Percentiles rank a stretch among this genome's conserved stretches.
phyloP scores from a whole-genome alignment of 139 green algal genomes.

The Chlorella vulgaris region DNA sequence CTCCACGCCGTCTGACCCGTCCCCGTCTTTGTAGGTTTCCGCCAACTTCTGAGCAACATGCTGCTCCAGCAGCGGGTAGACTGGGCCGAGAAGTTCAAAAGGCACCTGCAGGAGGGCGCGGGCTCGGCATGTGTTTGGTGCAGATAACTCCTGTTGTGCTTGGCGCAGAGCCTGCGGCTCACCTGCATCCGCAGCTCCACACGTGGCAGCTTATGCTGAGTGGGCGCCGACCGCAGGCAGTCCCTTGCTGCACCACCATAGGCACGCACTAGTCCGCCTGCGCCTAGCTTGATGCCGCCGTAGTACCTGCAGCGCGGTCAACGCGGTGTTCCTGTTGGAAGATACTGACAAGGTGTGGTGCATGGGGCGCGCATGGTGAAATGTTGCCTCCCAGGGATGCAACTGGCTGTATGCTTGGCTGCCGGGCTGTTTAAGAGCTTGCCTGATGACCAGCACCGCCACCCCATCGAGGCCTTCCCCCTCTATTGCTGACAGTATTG shows the following conservation, averaged over 20 bases:
- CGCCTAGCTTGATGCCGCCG: slow-evolving; percentile 87
- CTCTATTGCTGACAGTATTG: slow-evolving; percentile 86
- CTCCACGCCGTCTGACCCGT: slow-evolving; percentile 21
- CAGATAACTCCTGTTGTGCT: background rate
- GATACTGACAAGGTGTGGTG: background rate
- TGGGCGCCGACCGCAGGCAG: slow-evolving; percentile 58
- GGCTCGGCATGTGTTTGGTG: too few species aligned
- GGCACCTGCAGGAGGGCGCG: slow-evolving; percentile 47
- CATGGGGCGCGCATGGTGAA: too few species aligned
- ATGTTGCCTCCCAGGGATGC: too few species aligned
- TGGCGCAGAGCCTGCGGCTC: too few species aligned
- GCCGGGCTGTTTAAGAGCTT: too few species aligned
- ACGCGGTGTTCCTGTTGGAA: too few species aligned
- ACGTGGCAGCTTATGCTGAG: slow-evolving; percentile 41
- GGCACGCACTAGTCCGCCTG: slow-evolving; percentile 81
- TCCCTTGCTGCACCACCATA: slow-evolving; percentile 79
- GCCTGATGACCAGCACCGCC: slow-evolving; percentile 69
- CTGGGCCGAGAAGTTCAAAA: slow-evolving; percentile 45
- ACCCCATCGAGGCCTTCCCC: slow-evolving; percentile 71
- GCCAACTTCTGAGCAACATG: slow-evolving; percentile 15
- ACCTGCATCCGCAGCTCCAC: slow-evolving; percentile 22
- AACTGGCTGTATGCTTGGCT: too few species aligned
- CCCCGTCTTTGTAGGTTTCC: slow-evolving; percentile 55
- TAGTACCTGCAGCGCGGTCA: slow-evolving; percentile 83
- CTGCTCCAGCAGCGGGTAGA: slow-evolving; percentile 50